These are phyloP conservation scores for Chlamydomonas asymmetrica DNA, from an alignment of 139 green algal species.

Conservation along the genomic window DNA sequence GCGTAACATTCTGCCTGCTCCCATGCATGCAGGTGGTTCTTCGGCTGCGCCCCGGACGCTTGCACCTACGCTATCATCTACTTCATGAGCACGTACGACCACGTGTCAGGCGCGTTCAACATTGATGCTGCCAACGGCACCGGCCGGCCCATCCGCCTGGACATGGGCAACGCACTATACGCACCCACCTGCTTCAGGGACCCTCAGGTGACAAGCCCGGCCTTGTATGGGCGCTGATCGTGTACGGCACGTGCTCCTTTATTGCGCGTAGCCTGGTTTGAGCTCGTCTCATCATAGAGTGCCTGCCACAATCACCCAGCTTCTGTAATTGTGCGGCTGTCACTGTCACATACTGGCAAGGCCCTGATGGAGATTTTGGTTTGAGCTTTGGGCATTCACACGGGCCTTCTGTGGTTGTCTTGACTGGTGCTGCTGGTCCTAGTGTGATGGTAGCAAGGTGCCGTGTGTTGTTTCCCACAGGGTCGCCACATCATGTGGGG, in stretches of 20 bases:
- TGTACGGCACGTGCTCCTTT: too few relatives aligned
- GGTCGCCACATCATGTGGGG: constrained; percentile 28
- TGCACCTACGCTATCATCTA: constrained; percentile 53
- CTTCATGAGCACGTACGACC: constrained; percentile 43
- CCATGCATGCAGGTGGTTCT: constrained; percentile 36
- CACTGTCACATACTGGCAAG: too few relatives aligned
- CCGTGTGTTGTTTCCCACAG: not conserved
- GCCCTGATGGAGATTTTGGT: too few relatives aligned
- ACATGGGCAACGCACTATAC: constrained; percentile 58
- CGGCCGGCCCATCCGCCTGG: constrained; percentile 48
- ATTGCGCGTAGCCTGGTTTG: too few relatives aligned
- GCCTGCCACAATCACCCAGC: too few relatives aligned
- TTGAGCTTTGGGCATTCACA: too few relatives aligned
- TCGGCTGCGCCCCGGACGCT: constrained; percentile 45
- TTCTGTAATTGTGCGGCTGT: too few relatives aligned
- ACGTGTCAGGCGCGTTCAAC: constrained; percentile 8
- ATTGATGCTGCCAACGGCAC: constrained; percentile 15
- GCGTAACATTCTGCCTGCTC: constrained; percentile 4
- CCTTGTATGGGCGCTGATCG: too few relatives aligned
- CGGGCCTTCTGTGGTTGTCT: too few relatives aligned
- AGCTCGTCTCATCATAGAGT: too few relatives aligned
- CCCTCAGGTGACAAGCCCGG: too few relatives aligned
- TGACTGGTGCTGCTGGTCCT: not conserved
- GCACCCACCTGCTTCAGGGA: constrained; percentile 50
- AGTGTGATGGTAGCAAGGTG: too few relatives aligned